Percentiles rank a stretch among this genome's conserved stretches.
These are phyloP conservation scores for Neonectria punicea DNA, from an alignment of 2,329 filamentous ascomycete genomes.

Conservation along the genomic window DNA sequence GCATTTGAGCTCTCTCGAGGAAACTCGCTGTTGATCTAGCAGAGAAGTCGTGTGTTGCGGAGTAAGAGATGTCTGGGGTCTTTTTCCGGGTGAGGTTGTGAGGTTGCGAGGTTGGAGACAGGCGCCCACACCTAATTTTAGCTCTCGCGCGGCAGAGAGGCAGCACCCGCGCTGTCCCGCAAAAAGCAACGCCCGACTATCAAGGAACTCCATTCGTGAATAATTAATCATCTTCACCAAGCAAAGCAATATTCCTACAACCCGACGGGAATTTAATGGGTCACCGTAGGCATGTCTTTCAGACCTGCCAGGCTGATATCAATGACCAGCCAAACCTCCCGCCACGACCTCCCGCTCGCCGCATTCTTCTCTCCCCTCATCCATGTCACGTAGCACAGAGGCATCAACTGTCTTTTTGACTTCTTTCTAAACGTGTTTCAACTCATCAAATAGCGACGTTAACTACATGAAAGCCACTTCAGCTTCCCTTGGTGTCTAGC, in stretches of 20 bases:
- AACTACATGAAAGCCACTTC: slow-evolving; percentile 55
- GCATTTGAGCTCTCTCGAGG: slow-evolving; percentile 4
- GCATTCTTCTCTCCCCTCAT: neutral
- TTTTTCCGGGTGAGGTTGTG: slow-evolving; percentile 15
- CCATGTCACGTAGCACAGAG: neutral
- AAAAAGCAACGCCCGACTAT: neutral
- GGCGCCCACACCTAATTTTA: slow-evolving; percentile 31
- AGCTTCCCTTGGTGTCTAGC: slow-evolving; percentile 52
- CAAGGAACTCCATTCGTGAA: neutral
- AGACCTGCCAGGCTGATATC: neutral
- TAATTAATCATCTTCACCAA: neutral
- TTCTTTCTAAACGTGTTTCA: slow-evolving; percentile 50
- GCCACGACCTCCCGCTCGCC: neutral
- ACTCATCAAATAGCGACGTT: slow-evolving; percentile 55
- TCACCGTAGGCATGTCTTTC: neutral
- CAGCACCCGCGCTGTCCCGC: neutral
- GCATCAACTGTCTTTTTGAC: slow-evolving; percentile 24
- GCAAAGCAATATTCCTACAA: neutral
- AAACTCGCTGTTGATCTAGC: neutral
- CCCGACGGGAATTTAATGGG: too few species aligned
- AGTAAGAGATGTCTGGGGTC: neutral
- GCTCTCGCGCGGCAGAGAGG: slow-evolving; percentile 16
- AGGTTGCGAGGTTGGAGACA: slow-evolving; percentile 31
- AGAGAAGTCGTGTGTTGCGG: neutral
- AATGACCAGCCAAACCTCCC: neutral